phyloP scores from a whole-genome alignment of 2,329 filamentous ascomycete genomes.

The Lasiodiplodia theobromae region DNA sequence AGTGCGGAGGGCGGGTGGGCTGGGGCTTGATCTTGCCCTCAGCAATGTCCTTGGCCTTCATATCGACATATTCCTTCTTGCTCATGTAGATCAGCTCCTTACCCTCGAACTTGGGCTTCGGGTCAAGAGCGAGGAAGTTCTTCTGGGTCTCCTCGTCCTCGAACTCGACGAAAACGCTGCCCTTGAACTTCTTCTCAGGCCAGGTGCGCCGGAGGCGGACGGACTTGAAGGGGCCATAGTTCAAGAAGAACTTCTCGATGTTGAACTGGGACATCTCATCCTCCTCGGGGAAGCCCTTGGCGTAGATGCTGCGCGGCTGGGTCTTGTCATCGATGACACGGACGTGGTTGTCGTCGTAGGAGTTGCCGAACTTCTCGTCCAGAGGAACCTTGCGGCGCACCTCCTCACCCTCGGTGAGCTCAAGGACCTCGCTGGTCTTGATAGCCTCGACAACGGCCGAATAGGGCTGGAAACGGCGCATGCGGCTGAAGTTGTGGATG shows the following conservation, averaged over 20 bases:
- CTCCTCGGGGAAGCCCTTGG: slow-evolving; percentile 91
- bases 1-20: slow-evolving; percentile 30
- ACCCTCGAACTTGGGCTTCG: slow-evolving; percentile 84
- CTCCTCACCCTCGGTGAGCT: slow-evolving; percentile 68
- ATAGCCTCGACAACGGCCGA: slow-evolving; percentile 83
- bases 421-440: slow-evolving; percentile 75
- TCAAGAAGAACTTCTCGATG: slow-evolving; percentile 88
- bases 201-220: slow-evolving; percentile 84
- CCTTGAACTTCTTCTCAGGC: slow-evolving; percentile 81
- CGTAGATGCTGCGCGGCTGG: slow-evolving; percentile 82
- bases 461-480: slow-evolving; percentile 93
- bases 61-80: slow-evolving; percentile 81
- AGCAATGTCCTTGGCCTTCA: slow-evolving; percentile 55
- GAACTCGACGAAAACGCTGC: slow-evolving; percentile 96
- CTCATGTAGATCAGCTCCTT: slow-evolving; percentile 81
- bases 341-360: slow-evolving; percentile 60
- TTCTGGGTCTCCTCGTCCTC: slow-evolving; percentile 77
- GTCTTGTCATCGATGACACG: slow-evolving; percentile 68
- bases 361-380: slow-evolving; percentile 53
- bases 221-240: slow-evolving; percentile 78
- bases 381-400: slow-evolving; percentile 74
- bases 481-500: slow-evolving; percentile 90
- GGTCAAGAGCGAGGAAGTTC: slow-evolving; percentile 80
- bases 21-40: slow-evolving; percentile 49
- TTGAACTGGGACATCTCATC: slow-evolving; percentile 87